Conservation (phyloP, 495 filamentous ascomycete genomes). For the Neurospora sp. region DNA sequence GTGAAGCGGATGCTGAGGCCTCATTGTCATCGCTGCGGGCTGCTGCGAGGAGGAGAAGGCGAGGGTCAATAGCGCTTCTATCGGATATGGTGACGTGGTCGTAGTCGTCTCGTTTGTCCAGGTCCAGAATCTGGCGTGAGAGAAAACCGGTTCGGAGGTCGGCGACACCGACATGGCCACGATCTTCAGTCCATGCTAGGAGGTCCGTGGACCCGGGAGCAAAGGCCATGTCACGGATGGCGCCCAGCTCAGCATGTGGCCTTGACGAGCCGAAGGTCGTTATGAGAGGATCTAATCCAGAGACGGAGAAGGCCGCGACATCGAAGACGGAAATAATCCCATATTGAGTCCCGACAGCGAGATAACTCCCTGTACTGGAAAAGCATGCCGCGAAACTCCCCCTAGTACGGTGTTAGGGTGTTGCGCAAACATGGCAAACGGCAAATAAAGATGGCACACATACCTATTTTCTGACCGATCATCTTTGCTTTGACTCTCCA, state of each 20-base stretch:
- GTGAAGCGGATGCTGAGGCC: not conserved
- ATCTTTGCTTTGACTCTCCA: slow-evolving; percentile 37
- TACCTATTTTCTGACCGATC: slow-evolving; percentile 34
- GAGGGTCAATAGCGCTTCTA: slow-evolving; percentile 39
- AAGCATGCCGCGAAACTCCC: slow-evolving; percentile 49
- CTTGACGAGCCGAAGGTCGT: slow-evolving; percentile 47
- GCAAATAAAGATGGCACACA: not conserved
- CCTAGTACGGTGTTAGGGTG: slow-evolving; percentile 16
- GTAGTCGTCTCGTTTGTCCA: slow-evolving; percentile 52
- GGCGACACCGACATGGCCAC: slow-evolving; percentile 70
- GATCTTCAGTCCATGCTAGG: slow-evolving; percentile 86
- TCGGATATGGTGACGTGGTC: slow-evolving; percentile 36
- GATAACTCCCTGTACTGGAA: slow-evolving; percentile 38
- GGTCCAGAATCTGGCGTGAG: slow-evolving; percentile 60
- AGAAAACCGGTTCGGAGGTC: slow-evolving; percentile 71
- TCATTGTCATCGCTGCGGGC: not conserved
- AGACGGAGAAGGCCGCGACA: slow-evolving; percentile 24
- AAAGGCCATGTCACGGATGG: slow-evolving; percentile 85
- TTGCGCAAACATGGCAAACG: not conserved
- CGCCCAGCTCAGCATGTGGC: slow-evolving; percentile 52
- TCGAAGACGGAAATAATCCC: slow-evolving; percentile 46
- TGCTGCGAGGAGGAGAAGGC: slow-evolving; percentile 18
- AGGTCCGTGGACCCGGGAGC: slow-evolving; percentile 85
- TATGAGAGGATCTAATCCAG: slow-evolving; percentile 29
- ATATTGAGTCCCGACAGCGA: slow-evolving; percentile 49